phyloP scores from a whole-genome alignment of 345 rosid species.

The Clarkia xantiana region DNA sequence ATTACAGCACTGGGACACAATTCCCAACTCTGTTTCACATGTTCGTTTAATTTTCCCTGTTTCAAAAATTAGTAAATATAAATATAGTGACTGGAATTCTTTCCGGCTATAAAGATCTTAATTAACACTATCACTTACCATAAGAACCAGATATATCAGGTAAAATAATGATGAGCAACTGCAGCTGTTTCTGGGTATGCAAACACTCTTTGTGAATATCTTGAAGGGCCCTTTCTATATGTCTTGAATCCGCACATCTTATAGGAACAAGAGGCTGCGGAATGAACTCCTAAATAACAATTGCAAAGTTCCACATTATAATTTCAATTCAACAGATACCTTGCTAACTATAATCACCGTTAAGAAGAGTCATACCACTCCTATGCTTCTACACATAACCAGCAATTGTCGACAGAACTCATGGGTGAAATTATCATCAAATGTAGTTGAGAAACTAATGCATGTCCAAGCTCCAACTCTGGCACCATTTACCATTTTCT shows the following conservation, averaged over 20 bases:
- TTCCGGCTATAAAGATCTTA: no score
- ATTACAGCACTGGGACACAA: slow-evolving; percentile 63
- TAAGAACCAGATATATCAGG: slow-evolving; percentile 54
- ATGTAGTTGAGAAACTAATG: slow-evolving; percentile 28
- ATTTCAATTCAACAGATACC: not conserved
- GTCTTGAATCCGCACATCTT: slow-evolving; percentile 11
- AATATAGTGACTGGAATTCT: no score
- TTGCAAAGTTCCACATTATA: not conserved
- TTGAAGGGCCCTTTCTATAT: slow-evolving; percentile 30
- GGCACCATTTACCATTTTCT: slow-evolving; percentile 88
- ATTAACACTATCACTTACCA: slow-evolving; percentile 20
- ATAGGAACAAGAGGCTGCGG: slow-evolving; percentile 23
- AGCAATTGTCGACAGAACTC: slow-evolving; percentile 34
- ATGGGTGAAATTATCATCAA: slow-evolving; percentile 6
- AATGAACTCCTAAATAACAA: slow-evolving; percentile 31
- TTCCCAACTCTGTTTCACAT: slow-evolving; percentile 66
- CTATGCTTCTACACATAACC: slow-evolving; percentile 50
- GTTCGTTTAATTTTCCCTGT: slow-evolving; percentile 47
- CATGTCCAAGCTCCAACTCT: slow-evolving; percentile 53
- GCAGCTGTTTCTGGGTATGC: slow-evolving; percentile 18
- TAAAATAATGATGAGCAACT: slow-evolving; percentile 43
- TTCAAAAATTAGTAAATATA: not conserved
- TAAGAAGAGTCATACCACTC: slow-evolving; percentile 36
- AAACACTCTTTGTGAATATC: slow-evolving; percentile 20
- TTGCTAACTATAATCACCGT: not conserved